These are phyloP conservation scores for Lodderomyces elongisporus DNA, from an alignment of 1,139 yeast genomes.

Conservation along the genomic window DNA sequence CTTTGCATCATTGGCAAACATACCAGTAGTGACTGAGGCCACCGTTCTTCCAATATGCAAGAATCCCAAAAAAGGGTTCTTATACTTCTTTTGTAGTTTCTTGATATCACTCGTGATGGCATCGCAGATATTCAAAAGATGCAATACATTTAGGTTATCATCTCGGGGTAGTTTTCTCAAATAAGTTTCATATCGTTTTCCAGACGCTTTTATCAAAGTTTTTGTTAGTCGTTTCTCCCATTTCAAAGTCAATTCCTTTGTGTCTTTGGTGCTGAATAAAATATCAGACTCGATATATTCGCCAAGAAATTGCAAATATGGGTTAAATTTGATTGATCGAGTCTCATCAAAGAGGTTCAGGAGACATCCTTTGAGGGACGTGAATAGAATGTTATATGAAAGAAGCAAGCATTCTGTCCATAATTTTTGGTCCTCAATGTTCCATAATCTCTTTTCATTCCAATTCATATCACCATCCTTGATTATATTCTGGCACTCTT, in stretches of 20 bases:
- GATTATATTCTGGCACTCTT: constrained; percentile 23
- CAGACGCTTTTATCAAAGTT: constrained; percentile 49
- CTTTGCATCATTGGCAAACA: constrained; percentile 61
- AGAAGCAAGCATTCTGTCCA: constrained; percentile 48
- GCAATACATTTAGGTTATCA: constrained; percentile 49
- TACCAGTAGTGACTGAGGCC: constrained; percentile 52
- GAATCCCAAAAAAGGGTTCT: constrained; percentile 55
- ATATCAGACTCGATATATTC: constrained; percentile 49
- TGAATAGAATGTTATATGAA: constrained; percentile 46
- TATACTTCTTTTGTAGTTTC: constrained; percentile 55
- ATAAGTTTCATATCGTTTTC: constrained; percentile 53
- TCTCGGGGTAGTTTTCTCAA: constrained; percentile 59
- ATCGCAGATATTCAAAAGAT: constrained; percentile 59
- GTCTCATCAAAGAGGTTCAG: constrained; percentile 41
- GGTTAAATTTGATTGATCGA: constrained; percentile 60
- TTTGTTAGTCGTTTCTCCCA: constrained; percentile 52
- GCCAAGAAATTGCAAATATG: constrained; percentile 47
- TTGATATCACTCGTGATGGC: constrained; percentile 47
- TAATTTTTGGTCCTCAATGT: constrained; percentile 44
- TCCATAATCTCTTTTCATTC: constrained; percentile 40
- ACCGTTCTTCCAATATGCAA: constrained; percentile 52
- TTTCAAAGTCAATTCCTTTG: constrained; percentile 37
- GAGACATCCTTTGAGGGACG: constrained; percentile 42
- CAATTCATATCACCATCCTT: constrained; percentile 33
- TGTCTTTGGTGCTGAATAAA: constrained; percentile 32